Evolutionary conservation across 2,329 filamentous ascomycete genomes (phyloP), one percentile per base, ranked within the genome.

Genomic region (Teratosphaeria gauchensis): DNA sequence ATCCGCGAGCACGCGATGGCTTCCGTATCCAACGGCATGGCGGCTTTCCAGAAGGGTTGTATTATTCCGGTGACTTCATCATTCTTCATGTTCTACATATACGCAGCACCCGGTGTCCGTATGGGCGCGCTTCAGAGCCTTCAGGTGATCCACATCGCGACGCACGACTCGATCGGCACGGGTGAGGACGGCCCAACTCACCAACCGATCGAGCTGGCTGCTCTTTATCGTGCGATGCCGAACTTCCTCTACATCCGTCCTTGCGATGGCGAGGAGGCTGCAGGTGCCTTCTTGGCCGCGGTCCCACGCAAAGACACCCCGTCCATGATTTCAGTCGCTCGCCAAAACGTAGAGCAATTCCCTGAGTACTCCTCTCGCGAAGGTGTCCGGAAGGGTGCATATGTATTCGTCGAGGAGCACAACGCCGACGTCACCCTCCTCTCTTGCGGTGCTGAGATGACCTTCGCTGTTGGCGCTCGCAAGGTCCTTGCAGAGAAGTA

Each of bases 181-280:
- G 94, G 94, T 78, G 94, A 99, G 81, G 94, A 99, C 73, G 94
- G 94, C 64, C 92, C 94, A 68, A 99, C 94, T 59, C 94, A 99
- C 81, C 94, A 99, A 84, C 94, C 94, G 75, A 96, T 99, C 69
- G 94, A 99, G 86, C 96, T 91, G 52, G 86, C 97, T 64, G 88
- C 92, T 62, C 94, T 97, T 80, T 97, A 97, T 90, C 92, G 94
- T 76, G 94, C 94, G 65, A 85, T 97, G 69, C 72, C 72, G 1
- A 73, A 73, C 53, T 66, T 74, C 61, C 65, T 67, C 38, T 73
- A 74, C 64, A 72, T 74, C 58, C 70, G 72, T 0, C 72, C 72
- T 1, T 66, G 64, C 33, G 72, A 74, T 57, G 65, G 65, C 51
- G 71, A 74, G 57, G 68, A 74, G 60, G 72, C 71, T 7, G 73